phyloP scores from a whole-genome alignment of 176 grass and related monocot species.

The bread wheat (Triticum aestivum) region IWGSC_CS_RefSeq_v2.1 NC_057806.1:626627085-626627584 shows the following conservation, averaged over 20 bases:
- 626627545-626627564: slow-evolving; percentile 91
- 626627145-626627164: not conserved
- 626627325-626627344: slow-evolving; percentile 94
- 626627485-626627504: slow-evolving; percentile 30
- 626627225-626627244: not conserved
- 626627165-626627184: not conserved
- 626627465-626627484: not conserved
- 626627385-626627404: slow-evolving; percentile 84
- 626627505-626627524: slow-evolving; percentile 97
- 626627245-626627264: not conserved
- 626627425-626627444: not conserved
- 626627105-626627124: not conserved
- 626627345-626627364: slow-evolving; percentile 90
- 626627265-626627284: slow-evolving; percentile 32
- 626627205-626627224: not conserved
- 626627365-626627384: slow-evolving; percentile 95
- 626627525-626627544: slow-evolving; percentile 92
- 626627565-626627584: slow-evolving; percentile 79
- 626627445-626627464: slow-evolving; percentile 1
- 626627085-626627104: not conserved
- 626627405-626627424: slow-evolving; percentile 26
- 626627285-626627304: slow-evolving; percentile 96
- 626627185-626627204: not conserved
- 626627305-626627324: slow-evolving; percentile 77
- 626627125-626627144: not conserved